These are phyloP conservation scores for Penicillium griseofulvum DNA, from an alignment of 2,329 filamentous ascomycete species.

Conservation along the genomic window DNA sequence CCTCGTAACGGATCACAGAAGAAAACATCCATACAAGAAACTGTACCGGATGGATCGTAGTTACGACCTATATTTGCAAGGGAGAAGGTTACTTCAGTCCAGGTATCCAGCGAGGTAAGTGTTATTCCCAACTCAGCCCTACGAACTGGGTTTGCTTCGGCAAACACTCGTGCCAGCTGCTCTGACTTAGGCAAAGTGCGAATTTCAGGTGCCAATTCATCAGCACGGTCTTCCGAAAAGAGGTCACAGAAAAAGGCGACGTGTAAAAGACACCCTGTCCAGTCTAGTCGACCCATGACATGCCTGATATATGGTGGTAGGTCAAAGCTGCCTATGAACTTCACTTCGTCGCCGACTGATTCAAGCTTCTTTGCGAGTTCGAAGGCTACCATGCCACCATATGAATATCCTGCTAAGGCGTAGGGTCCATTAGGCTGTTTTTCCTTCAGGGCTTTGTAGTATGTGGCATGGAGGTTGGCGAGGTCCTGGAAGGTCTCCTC, in stretches of 20 bases:
- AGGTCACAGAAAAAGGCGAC: background rate
- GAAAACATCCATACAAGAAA: background rate
- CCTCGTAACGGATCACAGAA: background rate
- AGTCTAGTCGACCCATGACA: background rate
- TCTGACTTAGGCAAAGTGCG: no score
- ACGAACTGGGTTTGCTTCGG: no score
- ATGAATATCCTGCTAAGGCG: slow-evolving; percentile 50
- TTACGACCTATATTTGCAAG: background rate
- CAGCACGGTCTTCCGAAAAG: background rate
- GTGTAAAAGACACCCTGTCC: background rate
- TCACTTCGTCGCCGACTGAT: slow-evolving; percentile 33
- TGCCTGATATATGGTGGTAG: background rate
- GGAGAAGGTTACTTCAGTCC: background rate
- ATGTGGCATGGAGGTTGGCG: slow-evolving; percentile 40
- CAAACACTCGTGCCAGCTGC: no score
- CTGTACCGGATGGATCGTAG: background rate
- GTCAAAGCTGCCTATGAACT: slow-evolving; percentile 28
- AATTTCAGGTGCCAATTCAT: background rate
- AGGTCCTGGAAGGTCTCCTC: slow-evolving; percentile 39
- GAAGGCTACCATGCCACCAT: slow-evolving; percentile 49
- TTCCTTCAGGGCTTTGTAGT: slow-evolving; percentile 38
- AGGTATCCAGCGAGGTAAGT: background rate
- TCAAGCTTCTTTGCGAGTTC: slow-evolving; percentile 49
- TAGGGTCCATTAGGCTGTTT: slow-evolving; percentile 51
- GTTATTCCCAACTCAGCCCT: no score